Base-by-base conservation (phyloP, 2,329 filamentous ascomycete genomes). In the Cladosporium colombiae region DNA sequence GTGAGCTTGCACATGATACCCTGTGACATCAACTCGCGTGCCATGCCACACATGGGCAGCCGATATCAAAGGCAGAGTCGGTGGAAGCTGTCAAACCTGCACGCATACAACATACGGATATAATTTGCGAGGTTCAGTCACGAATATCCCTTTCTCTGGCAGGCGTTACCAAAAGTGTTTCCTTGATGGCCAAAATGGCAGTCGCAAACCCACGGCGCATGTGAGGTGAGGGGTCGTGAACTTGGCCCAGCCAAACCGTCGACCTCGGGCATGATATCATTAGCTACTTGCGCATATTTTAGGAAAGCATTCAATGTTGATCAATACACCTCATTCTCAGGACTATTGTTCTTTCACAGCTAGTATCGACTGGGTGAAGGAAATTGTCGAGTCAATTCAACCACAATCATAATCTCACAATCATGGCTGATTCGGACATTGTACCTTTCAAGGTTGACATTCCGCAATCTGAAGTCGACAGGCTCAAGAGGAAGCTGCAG, bases 381-480 rank as follows among this genome's bases (percentile, higher is more conserved):
- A 23, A 57, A 5, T 10, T 18, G 21, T 33, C 31, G 1, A 25
- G 3, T 23, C 14, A 10, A 25, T n/a, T 23, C 5, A 18, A 27
- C 11, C 2, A 18, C 2, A 23, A 25, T 2, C n/a, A 40, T 8
- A 5, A 27, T 21, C 21, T 6, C 5, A 25, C 29, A 23, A 40
- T 13, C 5, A 57, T 57, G 55, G n/a, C 55, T 27, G 55, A 57
- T 40, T 37, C 55, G 27, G 67, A 74, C 25, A 73, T 78, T 67
- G 75, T 66, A 5, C 72, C 74, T 0, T 79, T 79, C 68, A 71
- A 74, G 21, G 73, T 76, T 11, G 71, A 64, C n/a, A 74, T 80
- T 53, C 70, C 75, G 1, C 64, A 74, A 50, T 70, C 73, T 18
- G 77, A 79, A 62, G 74, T 79, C 31, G 71, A 78, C 35, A 70